A percentile compares a stretch with the other conserved stretches of the same genome.
phyloP scores from a whole-genome alignment of 768 basidiomycete species.

The Leccinum disarticulatum region DNA sequence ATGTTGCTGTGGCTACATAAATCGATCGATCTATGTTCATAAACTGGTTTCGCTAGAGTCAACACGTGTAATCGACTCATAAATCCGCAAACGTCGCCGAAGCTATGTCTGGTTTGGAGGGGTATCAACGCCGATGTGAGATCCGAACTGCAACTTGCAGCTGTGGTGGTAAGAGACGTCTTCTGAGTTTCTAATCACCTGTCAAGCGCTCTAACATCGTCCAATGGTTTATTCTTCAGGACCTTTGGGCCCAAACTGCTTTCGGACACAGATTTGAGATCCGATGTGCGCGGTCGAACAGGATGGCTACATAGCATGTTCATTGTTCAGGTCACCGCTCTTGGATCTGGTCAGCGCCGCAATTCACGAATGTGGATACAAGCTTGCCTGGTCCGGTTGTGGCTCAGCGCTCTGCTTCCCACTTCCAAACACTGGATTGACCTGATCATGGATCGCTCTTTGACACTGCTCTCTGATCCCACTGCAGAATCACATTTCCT shows the following conservation, averaged over 20 bases:
- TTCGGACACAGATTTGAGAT: neutral
- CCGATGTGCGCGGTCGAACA: neutral
- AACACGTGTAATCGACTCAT: neutral
- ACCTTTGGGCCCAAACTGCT: neutral
- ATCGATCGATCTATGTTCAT: neutral
- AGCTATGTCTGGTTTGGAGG: neutral
- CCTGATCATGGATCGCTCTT: neutral
- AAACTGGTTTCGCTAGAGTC: neutral
- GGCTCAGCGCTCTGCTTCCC: neutral
- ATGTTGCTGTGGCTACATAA: neutral
- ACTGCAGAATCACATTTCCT: neutral
- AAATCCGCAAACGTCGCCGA: too few species aligned
- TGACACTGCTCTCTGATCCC: neutral
- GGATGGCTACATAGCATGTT: neutral
- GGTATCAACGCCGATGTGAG: neutral
- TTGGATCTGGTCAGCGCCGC: neutral
- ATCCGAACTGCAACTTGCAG: neutral
- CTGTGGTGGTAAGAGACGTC: neutral
- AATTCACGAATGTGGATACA: neutral
- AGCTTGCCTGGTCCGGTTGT: neutral
- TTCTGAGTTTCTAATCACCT: neutral
- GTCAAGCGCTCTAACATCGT: neutral
- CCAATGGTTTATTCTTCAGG: neutral
- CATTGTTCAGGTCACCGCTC: neutral
- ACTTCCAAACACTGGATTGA: neutral